Evolutionary conservation across 345 rosid species (phyloP), one percentile per base, ranked within the genome.

Genomic region (Carallia brachiata): DNA sequence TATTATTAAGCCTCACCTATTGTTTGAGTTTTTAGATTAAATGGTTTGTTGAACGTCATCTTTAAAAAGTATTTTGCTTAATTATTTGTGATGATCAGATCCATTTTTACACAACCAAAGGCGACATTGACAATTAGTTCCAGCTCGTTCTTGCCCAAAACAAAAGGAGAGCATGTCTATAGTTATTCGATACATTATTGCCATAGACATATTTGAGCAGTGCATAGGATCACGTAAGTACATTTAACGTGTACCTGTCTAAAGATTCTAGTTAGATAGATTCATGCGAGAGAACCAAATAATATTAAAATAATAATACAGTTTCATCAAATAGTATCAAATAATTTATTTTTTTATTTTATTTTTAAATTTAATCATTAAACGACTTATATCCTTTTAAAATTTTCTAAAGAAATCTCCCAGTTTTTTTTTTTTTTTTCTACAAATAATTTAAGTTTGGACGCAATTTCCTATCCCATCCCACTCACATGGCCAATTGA

Each of bases 401-500:
- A 23, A 23, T 23, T 23, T 23, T 23, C 23, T 23, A 23, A 23
- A 23, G 23, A 23, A 23, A 23, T 23, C 23, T 23, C 23, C 23
- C 23, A 23, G 23, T 23, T 23, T 0, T 23, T 23, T 23, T 23
- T 23, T 23, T 23, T 23, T 23, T 23, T 23, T 23, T 23, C 23
- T 23, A 23, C 23, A 10, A 19, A 56, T 56, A 56, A 56, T 56
- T 27, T 27, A 27, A 56, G 32, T 6, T 56, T 56, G 28, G 77
- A 71, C 59, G 60, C 58, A 73, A 78, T 76, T 68, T 78, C 62
- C 61, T 6, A 52, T 62, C 34, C 18, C 55, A 47, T 66, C 39
- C 40, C 32, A 56, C 13, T 69, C 82, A 81, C 88, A 77, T 81
- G 84, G 74, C 66, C 78, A 66, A 73, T 67, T 44, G 70, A 76